Evolutionary conservation across 2,329 filamentous ascomycete genomes (phyloP).

Genomic region (Metarhizium humberi): DNA sequence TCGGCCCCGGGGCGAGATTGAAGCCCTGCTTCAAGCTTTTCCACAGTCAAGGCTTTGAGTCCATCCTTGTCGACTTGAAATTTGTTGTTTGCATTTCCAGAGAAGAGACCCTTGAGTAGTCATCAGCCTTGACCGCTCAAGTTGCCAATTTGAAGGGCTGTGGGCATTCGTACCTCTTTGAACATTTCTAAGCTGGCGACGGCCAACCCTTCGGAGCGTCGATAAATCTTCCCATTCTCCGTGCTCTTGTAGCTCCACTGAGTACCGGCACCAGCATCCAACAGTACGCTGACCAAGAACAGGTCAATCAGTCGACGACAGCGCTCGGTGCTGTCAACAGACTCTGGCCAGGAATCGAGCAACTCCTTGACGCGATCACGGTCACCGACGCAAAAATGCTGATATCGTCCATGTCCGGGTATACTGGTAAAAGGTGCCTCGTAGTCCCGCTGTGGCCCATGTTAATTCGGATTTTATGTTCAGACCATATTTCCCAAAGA

Average conservation of each 20-base stretch:
- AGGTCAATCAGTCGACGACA: constrained; percentile 69
- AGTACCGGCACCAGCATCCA: constrained; percentile 83
- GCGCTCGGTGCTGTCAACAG: constrained; percentile 62
- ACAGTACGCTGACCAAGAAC: constrained; percentile 69
- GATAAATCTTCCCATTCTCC: constrained; percentile 74
- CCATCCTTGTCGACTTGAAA: constrained; percentile 84
- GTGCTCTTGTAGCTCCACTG: constrained; percentile 89
- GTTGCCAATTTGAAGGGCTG: background rate
- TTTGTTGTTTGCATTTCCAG: constrained; percentile 69
- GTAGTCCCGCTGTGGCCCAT: constrained; percentile 37
- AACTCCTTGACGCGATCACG: constrained; percentile 64
- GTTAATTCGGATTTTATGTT: background rate
- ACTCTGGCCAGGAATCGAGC: constrained; percentile 57
- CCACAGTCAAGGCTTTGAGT: constrained; percentile 62
- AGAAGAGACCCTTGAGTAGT: constrained; percentile 61
- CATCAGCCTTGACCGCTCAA: background rate
- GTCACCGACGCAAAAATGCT: constrained; percentile 76
- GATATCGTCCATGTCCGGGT: constrained; percentile 77
- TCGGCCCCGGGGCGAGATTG: constrained; percentile 76
- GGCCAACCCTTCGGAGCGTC: constrained; percentile 80
- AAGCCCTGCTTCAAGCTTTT: constrained; percentile 68
- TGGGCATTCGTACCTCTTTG: constrained; percentile 47
- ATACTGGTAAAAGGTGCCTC: constrained; percentile 52
- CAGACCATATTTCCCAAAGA: background rate
- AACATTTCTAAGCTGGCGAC: constrained; percentile 80